phyloP scores from a whole-genome alignment of 2,329 filamentous ascomycete species.

The Colletotrichum paranaense region DNA sequence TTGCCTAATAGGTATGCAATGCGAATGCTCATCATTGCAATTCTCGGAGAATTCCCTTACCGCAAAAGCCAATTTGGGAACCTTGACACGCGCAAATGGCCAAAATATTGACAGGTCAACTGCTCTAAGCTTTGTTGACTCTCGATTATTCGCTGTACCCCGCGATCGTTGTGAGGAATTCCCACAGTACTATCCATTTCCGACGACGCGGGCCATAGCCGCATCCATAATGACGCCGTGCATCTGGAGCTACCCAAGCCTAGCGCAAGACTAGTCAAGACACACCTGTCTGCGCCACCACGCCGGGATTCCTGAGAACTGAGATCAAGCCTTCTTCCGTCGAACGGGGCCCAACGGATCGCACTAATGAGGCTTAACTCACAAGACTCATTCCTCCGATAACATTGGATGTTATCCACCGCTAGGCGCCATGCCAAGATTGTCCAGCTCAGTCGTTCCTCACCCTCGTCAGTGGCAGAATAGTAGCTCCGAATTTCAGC shows the following conservation, averaged over 20 bases:
- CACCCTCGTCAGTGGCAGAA: conserved; percentile 28
- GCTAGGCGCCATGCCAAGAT: conserved; percentile 24
- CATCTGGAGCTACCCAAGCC: not conserved
- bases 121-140: not conserved
- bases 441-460: not conserved
- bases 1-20: not conserved
- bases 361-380: not conserved
- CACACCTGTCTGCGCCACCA: not conserved
- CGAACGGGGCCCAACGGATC: not conserved
- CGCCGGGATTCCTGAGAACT: not conserved
- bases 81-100: not conserved
- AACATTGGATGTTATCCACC: not conserved
- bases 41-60: not conserved
- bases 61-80: not conserved
- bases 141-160: not conserved
- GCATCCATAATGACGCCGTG: conserved; percentile 3
- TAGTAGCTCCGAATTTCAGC: not conserved
- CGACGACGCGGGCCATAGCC: not conserved
- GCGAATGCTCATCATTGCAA: not conserved
- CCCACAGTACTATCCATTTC: not conserved
- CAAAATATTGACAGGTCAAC: not conserved
- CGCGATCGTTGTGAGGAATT: not conserved
- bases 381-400: not conserved
- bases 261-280: not conserved
- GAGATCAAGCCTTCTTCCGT: not conserved